Percentiles rank a stretch among this genome's conserved stretches.
These are phyloP conservation scores for Penicillium subrubescens DNA, from an alignment of 495 filamentous ascomycete genomes.

Conservation along the genomic window DNA sequence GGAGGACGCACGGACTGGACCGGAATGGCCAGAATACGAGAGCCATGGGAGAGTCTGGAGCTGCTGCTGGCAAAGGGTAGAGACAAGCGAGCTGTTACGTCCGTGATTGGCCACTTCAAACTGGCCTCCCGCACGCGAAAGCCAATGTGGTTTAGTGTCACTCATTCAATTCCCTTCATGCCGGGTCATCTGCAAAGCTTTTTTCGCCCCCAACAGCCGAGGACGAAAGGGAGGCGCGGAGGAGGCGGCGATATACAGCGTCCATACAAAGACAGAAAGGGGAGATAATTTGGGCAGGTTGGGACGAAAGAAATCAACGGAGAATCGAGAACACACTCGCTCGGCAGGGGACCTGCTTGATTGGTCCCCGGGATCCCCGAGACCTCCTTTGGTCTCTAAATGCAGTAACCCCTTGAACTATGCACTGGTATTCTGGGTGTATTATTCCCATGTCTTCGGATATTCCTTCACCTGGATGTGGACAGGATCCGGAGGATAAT, in stretches of 20 bases:
- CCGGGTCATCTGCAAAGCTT: constrained; percentile 5
- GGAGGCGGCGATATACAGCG: neutral
- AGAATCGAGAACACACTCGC: neutral
- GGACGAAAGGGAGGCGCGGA: constrained; percentile 1
- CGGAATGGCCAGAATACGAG: constrained; percentile 31
- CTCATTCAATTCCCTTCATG: neutral
- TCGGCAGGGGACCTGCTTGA: neutral
- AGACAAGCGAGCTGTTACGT: constrained; percentile 25
- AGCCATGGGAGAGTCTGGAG: constrained; percentile 16
- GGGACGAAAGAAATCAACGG: neutral
- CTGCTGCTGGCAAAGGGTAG: constrained; percentile 14
- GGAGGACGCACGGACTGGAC: constrained; percentile 22
- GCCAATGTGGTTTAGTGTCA: constrained; percentile 2
- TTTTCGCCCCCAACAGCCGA: constrained; percentile 18
- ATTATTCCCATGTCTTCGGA: neutral
- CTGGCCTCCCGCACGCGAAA: constrained; percentile 6
- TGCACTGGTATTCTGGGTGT: neutral
- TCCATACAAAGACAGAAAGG: neutral
- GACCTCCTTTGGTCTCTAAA: neutral
- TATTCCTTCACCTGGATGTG: neutral
- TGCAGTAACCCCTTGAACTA: neutral
- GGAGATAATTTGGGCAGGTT: neutral
- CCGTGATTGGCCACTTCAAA: constrained; percentile 13
- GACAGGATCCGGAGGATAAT: neutral
- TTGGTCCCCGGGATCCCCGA: neutral